phyloP scores from a whole-genome alignment of 129 eudicot species.

The Apium graveolens region DNA sequence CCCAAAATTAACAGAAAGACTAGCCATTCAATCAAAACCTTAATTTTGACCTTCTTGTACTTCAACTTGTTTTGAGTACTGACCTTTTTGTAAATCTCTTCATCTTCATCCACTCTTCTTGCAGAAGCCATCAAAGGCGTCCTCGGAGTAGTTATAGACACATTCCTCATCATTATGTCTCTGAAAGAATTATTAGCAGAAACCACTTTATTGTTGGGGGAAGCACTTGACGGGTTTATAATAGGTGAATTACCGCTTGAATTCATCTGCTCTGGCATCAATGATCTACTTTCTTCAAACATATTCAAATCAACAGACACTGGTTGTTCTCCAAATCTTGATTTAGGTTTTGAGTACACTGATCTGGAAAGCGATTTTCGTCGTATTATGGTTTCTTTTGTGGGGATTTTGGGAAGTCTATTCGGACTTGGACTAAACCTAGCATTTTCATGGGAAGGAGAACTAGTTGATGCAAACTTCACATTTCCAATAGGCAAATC shows the following conservation, averaged over 20 bases:
- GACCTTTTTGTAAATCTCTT: constrained; percentile 74
- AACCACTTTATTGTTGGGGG: constrained; percentile 26
- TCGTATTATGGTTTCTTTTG: constrained; percentile 38
- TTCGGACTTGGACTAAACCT: constrained; percentile 45
- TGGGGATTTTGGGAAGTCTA: constrained; percentile 70
- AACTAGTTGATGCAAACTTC: constrained; percentile 32
- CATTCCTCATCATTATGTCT: constrained; percentile 26
- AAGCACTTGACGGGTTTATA: constrained; percentile 21
- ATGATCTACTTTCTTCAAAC: constrained; percentile 34
- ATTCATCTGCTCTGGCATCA: constrained; percentile 23
- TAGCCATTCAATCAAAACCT: constrained; percentile 61
- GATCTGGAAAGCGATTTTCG: constrained; percentile 46
- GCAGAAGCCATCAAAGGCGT: constrained; percentile 58
- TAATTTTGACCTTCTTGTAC: constrained; percentile 43
- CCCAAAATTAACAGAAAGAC: constrained; percentile 44
- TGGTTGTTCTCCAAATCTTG: constrained; percentile 80
- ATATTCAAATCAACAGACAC: constrained; percentile 35
- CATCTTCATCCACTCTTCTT: constrained; percentile 56
- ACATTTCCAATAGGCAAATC: constrained; percentile 16
- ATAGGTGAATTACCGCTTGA: constrained; percentile 33
- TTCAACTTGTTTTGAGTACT: constrained; percentile 37
- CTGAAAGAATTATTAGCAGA: constrained; percentile 16
- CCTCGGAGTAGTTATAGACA: constrained; percentile 37
- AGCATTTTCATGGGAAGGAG: constrained; percentile 44
- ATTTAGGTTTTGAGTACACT: constrained; percentile 63